A percentile compares a stretch with the other conserved stretches of the same genome.
Evolutionary conservation across 805 yeast species (phyloP).

Genomic region (Nakazawaea laoshanensis): DNA sequence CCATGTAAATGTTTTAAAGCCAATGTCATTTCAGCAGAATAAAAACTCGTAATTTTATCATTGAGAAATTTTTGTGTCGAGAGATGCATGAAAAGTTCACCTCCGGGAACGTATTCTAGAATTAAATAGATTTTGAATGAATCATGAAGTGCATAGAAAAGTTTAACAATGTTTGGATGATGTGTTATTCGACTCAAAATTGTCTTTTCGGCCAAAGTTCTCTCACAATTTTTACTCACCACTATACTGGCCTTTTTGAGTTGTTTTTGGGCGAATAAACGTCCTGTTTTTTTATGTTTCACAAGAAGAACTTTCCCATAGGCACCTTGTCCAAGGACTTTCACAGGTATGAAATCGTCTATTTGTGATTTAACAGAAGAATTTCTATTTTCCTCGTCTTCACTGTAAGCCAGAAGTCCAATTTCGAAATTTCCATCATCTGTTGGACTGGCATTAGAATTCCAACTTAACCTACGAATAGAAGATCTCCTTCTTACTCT

Average conservation of each 20-base stretch:
- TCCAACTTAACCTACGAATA: conserved; percentile 3
- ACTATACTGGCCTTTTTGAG: conserved; percentile 73
- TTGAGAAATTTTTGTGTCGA: conserved; percentile 36
- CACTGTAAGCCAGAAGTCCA: conserved; percentile 7
- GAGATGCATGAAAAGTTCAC: conserved; percentile 68
- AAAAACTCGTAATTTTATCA: conserved; percentile 67
- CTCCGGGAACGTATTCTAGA: conserved; percentile 81
- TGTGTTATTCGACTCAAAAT: conserved; percentile 60
- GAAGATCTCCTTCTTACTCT: conserved; percentile 10
- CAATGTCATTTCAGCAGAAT: conserved; percentile 72
- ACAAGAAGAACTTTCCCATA: conserved; percentile 83
- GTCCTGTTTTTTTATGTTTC: conserved; percentile 50
- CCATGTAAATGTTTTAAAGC: conserved; percentile 69
- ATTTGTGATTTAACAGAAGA: conserved; percentile 14
- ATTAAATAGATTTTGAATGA: conserved; percentile 63
- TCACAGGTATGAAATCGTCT: conserved; percentile 65
- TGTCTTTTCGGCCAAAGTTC: conserved; percentile 74
- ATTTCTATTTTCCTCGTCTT: conserved; percentile 1
- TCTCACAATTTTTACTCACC: conserved; percentile 52
- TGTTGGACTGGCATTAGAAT: not conserved
- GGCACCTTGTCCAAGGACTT: conserved; percentile 80
- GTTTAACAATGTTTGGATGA: conserved; percentile 76
- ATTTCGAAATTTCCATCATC: conserved; percentile 6
- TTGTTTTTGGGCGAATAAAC: conserved; percentile 80
- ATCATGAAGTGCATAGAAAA: conserved; percentile 82